Evolutionary conservation across 208 protist genomes (phyloP), one percentile per base, ranked within the genome.

Genomic region (Balamuthia mandrillaris): DNA sequence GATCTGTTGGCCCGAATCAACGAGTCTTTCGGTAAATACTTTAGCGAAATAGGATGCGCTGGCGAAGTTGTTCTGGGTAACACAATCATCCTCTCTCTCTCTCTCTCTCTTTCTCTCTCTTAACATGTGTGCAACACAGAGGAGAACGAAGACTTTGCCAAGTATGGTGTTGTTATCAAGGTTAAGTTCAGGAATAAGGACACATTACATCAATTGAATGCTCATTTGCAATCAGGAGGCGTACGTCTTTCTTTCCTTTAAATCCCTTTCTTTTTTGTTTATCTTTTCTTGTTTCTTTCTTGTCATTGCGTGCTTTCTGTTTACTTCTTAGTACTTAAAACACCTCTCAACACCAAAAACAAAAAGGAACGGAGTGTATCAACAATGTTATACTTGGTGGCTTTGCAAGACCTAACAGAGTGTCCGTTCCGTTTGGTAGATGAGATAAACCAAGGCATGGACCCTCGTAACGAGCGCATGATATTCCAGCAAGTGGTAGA

Each of bases 341-440:
- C n/a, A n/a, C n/a, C n/a, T n/a, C n/a, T n/a, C n/a, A n/a, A n/a
- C n/a, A n/a, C n/a, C n/a, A n/a, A n/a, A n/a, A n/a, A 29, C 18
- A 29, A 29, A 29, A 18, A 85, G 70, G 94, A 96, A 82, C 81
- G 90, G 33, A 88, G 81, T 1, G 91, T 96, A 33, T 81, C 89
- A 18, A 96, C 93, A 3, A 96, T 97, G 88, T 44, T 96, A 7
- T 97, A 93, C 77, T 66, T 97, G 1, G 88, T 97, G 18, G 84
- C 91, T 56, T 60, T 97, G 31, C 95, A 97, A 85, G 63, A 84
- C 27, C 51, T 96, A 10, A 94, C 92, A 16, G 63, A 78, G n/a
- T 91, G 81, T 42, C 95, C 95, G 16, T 96, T 97, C 75, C 84
- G 94, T 29, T 86, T 96, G 0, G 94, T 97, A 12, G 95, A 97